These are phyloP conservation scores for Eucalyptus erythrocorys DNA, from an alignment of 345 rosid species.

Conservation along the genomic window DNA sequence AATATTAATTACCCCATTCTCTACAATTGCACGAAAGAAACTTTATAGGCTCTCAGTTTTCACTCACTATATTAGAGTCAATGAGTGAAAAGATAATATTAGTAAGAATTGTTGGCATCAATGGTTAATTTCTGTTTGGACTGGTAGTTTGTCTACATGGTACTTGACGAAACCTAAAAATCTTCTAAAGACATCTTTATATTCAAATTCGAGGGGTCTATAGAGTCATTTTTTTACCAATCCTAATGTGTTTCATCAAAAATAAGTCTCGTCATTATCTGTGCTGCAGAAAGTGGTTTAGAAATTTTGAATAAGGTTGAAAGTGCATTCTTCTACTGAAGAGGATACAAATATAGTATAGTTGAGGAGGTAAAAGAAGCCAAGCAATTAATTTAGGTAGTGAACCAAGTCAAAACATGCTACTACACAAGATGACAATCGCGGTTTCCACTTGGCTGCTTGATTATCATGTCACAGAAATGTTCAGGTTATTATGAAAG, in stretches of 20 bases:
- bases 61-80: not conserved
- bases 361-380: not conserved
- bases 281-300: not conserved
- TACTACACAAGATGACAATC: not conserved
- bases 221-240: not conserved
- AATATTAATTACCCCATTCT: not conserved
- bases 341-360: not conserved
- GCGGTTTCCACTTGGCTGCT: not conserved
- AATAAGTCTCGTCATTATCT: not conserved
- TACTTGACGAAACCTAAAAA: not conserved
- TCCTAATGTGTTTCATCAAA: not conserved
- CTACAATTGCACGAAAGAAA: not conserved
- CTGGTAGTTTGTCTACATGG: not conserved
- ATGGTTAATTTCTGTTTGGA: not conserved
- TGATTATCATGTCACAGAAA: not conserved
- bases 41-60: not conserved
- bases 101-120: not conserved
- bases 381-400: not conserved
- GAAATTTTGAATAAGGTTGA: not conserved
- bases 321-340: not conserved
- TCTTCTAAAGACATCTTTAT: not conserved
- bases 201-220: not conserved
- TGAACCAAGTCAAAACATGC: not conserved
- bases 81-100: no score
- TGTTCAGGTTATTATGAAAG: not conserved